Base-by-base conservation (phyloP, 2,329 filamentous ascomycete species). In the Phialophora chinensis region DNA sequence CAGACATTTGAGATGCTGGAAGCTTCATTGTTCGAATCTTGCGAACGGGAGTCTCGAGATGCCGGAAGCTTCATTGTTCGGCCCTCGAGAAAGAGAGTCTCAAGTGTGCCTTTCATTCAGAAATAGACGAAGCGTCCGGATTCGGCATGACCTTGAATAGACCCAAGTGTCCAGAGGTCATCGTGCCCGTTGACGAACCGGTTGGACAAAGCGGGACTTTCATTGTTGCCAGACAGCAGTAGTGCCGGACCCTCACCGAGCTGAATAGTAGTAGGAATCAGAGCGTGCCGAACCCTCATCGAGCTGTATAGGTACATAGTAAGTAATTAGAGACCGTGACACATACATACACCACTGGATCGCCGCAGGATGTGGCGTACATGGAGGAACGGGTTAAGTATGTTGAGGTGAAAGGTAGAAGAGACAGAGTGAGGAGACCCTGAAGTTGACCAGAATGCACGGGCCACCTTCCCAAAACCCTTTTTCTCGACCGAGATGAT, bases 71-170 rank as follows among this genome's bases (percentile, higher is more conserved):
- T 38, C 35, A 38, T 42, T 42, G 38, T 42, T 42, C 38, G 14
- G n/a, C n/a, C 38, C 38, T 42, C 38, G 14, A 42, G 38, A 17
- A 42, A n/a, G 17, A 2, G 38, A 31, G 31, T 31, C 31, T 31
- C 31, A 4, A 42, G 8, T 20, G 25, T 50, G 17, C 3, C 20
- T 50, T 50, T 23, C 47, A 50, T 8, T 27, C 47, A 25, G 49
- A 52, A 25, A 14, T 27, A 52, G 49, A 52, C 20, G 10, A 52
- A 52, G 49, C 25, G 49, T 52, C 49, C 49, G 49, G 23, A 52
- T 27, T 29, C 17, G 49, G 49, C 23, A 52, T 52, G 25, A 12
- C 14, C 49, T 27, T 17, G 49, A 23, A 14, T 10, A 7, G 23
- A 27, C 25, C 11, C 11, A 52, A 52, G 20, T 27, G 49, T 29